Base-by-base conservation (phyloP, 352 stramenopile genomes). In the Pythium dissotocum region DNA sequence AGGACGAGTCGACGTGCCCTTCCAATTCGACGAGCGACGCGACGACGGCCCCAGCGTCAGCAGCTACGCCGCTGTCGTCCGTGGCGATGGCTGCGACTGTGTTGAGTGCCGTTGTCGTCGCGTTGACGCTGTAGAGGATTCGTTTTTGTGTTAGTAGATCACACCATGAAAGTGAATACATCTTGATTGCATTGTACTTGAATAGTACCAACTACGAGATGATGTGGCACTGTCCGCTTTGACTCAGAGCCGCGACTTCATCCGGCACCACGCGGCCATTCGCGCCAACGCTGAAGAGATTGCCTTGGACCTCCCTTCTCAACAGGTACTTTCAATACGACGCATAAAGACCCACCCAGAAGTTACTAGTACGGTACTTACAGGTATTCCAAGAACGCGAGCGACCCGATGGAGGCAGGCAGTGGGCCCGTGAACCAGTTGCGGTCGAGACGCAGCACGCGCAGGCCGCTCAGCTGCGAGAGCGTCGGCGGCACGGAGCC, bases 351-450 rank as follows among this genome's bases (percentile, higher is more conserved):
- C 36, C 21, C 21, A 24, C 21, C 21, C 21, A 24, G 21, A 24
- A 24, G 21, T 42, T 12, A 16, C 36, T 2, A 42, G 36, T 4
- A 10, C 6, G 36, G 14, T 12, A 42, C 36, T 9, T 14, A 42
- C 36, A 42, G 36, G 14, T 42, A 87, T 58, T 89, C 67, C 4
- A 92, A 67, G 6, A 78, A 76, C 1, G 53, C 65, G 49, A 92
- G 69, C 38, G 76, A 63, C 1, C 75, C 72, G 26, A 90, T 51
- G 5, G 78, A 78, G 32, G 65, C 24, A 4, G 83, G 83, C 30
- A 92, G 62, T 10, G 51, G 10, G 0, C 83, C 82, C 1, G 78
- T 44, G 48, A 92, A 79, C 35, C 75, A 71, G 53, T 92, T 92
- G 53, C 68, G 66, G 49, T 92, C 76, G 33, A 92, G 75, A 13